phyloP scores from a whole-genome alignment of 2,329 filamentous ascomycete genomes.

The Teratosphaeriaceae sp. region DNA sequence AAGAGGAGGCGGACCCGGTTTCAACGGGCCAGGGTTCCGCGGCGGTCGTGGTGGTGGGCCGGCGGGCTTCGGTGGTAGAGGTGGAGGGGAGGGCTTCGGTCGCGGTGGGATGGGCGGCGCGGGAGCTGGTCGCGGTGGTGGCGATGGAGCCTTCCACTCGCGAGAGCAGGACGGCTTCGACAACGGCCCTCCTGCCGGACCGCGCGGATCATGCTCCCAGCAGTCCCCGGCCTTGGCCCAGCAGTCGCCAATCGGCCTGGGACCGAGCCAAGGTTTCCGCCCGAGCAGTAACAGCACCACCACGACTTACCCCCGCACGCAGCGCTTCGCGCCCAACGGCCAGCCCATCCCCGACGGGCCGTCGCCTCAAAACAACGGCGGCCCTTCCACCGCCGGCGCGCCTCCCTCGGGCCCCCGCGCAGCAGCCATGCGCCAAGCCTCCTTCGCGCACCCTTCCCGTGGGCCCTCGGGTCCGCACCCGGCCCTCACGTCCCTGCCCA shows the following conservation, averaged over 20 bases:
- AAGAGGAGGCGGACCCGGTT: constrained; percentile 21
- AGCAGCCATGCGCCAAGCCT: not conserved
- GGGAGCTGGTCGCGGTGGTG: not conserved
- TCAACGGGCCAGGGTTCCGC: no score
- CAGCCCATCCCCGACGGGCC: constrained; percentile 21
- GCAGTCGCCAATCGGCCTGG: not conserved
- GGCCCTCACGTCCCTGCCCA: constrained; percentile 37
- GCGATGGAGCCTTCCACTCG: not conserved
- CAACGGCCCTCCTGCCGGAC: constrained; percentile 25
- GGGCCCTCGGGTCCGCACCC: constrained; percentile 18
- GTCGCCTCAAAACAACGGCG: not conserved
- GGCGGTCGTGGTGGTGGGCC: constrained; percentile 25
- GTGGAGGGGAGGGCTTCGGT: constrained; percentile 13
- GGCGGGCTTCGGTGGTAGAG: constrained; percentile 23
- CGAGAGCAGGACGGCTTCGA: constrained; percentile 10
- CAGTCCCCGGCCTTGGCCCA: constrained; percentile 15
- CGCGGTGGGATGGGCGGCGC: constrained; percentile 12
- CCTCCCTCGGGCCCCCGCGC: constrained; percentile 1
- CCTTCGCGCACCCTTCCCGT: not conserved
- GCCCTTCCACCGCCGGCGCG: not conserved
- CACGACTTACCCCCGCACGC: constrained; percentile 41
- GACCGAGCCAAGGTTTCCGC: constrained; percentile 32
- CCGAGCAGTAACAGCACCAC: constrained; percentile 37
- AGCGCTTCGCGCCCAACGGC: constrained; percentile 34
- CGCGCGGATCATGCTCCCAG: constrained; percentile 24